Evolutionary conservation across 1,284 basidiomycete genomes (phyloP), one percentile per base, ranked within the genome.

Genomic region (Cutaneotrichosporon cyanovorans): DNA sequence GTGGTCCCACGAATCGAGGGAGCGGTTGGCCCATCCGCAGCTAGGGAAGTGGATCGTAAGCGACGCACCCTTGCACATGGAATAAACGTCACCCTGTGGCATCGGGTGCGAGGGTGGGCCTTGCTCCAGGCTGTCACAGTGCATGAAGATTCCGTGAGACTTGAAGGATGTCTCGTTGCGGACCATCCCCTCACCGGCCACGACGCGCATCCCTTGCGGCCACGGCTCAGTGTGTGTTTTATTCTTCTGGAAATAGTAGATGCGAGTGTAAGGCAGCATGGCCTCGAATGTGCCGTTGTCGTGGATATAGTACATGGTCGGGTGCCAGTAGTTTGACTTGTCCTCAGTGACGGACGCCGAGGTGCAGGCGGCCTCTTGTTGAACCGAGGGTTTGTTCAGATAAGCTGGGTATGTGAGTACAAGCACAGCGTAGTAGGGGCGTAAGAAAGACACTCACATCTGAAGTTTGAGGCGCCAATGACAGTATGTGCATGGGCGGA

Each of bases 401-500:
- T 51, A 40, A 44, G 46, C 60, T 39, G 32, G 40, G 32, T 34
- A n/a, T n/a, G 25, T 28, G 25, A 28, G 25, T 28, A 28, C 25
- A 7, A 12, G 8, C 25, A 28, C 12, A 12, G 7, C 25, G 12
- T 28, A 28, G 7, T 15, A 34, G 32, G 9, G 32, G 7, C 16
- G 30, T 31, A 31, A 15, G 30, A 31, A 8, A 8, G 9, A 15
- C 7, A n/a, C 32, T 14, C n/a, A 34, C 32, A 15, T 23, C 39
- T 47, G 53, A 72, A 68, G 19, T 50, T 51, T n/a, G 56, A 60
- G 1, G 61, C 58, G 15, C 74, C 74, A 18, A 63, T 55, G 28
- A 74, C 55, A 37, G 59, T 55, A 53, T 75, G 73, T 1, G 65
- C 57, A 44, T 75, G 73, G 4, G 51, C 50, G 2, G 65, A 65